Evolutionary conservation across 2,329 filamentous ascomycete species (phyloP).

Genomic region (Colletotrichum tamarilloi): DNA sequence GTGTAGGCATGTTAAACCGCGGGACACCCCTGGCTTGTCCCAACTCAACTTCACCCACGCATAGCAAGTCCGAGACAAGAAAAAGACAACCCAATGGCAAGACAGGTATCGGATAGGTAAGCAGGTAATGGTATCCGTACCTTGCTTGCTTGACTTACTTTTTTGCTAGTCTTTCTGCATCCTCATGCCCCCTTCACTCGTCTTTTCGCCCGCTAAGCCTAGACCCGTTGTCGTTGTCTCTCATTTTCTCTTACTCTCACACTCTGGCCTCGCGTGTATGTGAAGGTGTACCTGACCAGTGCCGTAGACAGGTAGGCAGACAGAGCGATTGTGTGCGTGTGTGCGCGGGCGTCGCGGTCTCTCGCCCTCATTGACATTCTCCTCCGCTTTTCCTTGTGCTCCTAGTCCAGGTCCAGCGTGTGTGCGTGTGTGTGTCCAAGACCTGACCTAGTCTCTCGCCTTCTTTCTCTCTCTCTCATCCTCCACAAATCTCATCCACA

Average conservation of each 20-base stretch:
- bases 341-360: too few species aligned
- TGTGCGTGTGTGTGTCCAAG: too few species aligned
- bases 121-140: not conserved
- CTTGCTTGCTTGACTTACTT: not conserved
- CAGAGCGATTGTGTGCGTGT: too few species aligned
- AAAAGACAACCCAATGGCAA: not conserved
- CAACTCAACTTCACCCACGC: not conserved
- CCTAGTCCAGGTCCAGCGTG: too few species aligned
- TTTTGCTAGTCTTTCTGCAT: not conserved
- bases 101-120: not conserved
- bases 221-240: constrained; percentile 6
- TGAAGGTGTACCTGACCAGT: too few species aligned
- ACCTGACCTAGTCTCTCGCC: not conserved
- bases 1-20: too few species aligned
- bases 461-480: constrained; percentile 18
- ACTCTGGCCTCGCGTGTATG: too few species aligned
- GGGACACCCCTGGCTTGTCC: not conserved
- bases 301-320: too few species aligned
- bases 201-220: not conserved
- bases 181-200: not conserved
- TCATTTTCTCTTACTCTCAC: not conserved
- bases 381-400: constrained; percentile 6
- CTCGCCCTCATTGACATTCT: not conserved
- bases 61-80: not conserved
- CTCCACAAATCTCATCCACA: constrained; percentile 16